Evolutionary conservation across 108 stramenopile genomes (phyloP).

Genomic region (Pseudonitzschia pungens): DNA sequence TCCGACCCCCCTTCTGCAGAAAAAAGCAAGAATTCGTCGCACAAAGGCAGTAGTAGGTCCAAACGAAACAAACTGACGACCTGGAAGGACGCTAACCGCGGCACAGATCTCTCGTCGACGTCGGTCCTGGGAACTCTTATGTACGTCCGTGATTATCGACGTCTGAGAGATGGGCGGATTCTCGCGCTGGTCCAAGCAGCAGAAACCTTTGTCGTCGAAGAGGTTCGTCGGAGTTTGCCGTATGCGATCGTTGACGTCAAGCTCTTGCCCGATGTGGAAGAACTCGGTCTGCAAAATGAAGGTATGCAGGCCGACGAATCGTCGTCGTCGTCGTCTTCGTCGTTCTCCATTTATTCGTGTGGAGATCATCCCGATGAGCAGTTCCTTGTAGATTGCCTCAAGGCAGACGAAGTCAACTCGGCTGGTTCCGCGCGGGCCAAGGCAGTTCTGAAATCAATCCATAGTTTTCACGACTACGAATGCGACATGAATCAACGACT

Average conservation of each 20-base stretch:
- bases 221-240: slow-evolving; percentile 52
- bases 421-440: slow-evolving; percentile 25
- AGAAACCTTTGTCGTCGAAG: slow-evolving; percentile 70
- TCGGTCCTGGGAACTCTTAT: slow-evolving; percentile 56
- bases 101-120: neutral
- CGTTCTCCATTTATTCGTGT: neutral
- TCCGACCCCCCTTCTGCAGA: neutral
- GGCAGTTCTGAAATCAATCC: slow-evolving; percentile 58
- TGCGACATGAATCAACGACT: slow-evolving; percentile 43
- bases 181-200: slow-evolving; percentile 67
- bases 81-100: slow-evolving; percentile 24
- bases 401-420: neutral
- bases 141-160: slow-evolving; percentile 66
- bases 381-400: neutral
- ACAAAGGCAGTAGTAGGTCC: neutral
- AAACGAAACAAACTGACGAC: slow-evolving; percentile 30
- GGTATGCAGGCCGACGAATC: neutral
- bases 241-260: slow-evolving; percentile 68
- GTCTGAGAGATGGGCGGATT: slow-evolving; percentile 66
- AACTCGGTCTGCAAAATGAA: slow-evolving; percentile 37
- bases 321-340: neutral
- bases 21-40: neutral
- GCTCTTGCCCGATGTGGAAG: slow-evolving; percentile 68
- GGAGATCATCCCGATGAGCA: neutral
- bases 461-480: slow-evolving; percentile 63